Evolutionary conservation across 2,329 filamentous ascomycete species (phyloP).

Genomic region (Fonsecaea monophora): DNA sequence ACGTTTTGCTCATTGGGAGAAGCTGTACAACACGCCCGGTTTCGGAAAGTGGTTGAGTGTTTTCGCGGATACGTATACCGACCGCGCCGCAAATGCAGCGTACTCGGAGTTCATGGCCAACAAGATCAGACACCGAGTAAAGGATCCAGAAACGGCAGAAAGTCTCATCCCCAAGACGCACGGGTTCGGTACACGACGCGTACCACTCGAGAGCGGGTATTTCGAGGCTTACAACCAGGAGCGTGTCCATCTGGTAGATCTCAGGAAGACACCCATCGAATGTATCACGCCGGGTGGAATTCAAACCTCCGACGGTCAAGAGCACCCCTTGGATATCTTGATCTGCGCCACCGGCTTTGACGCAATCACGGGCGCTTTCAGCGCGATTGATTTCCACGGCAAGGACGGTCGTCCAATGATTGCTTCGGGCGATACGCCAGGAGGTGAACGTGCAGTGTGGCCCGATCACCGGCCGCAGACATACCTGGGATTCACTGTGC

Average conservation of each 20-base stretch:
- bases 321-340: conserved; percentile 5
- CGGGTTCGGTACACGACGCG: conserved; percentile 61
- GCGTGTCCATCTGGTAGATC: conserved; percentile 55
- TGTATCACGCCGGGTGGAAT: conserved; percentile 33
- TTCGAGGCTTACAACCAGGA: conserved; percentile 57
- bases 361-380: conserved; percentile 39
- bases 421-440: conserved; percentile 44
- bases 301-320: conserved; percentile 36
- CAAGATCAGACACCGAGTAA: conserved; percentile 59
- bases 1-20: conserved; percentile 53
- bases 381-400: conserved; percentile 48
- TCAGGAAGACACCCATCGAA: conserved; percentile 52
- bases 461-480: conserved; percentile 1
- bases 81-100: conserved; percentile 55
- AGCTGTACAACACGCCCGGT: conserved; percentile 58
- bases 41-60: conserved; percentile 59
- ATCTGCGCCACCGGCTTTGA: conserved; percentile 47
- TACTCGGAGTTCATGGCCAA: conserved; percentile 62
- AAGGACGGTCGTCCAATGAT: conserved; percentile 46
- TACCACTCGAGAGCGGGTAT: conserved; percentile 56
- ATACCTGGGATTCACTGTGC: conserved; percentile 40
- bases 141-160: conserved; percentile 57
- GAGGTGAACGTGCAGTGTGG: conserved; percentile 46
- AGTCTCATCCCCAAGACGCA: conserved; percentile 61
- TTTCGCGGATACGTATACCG: conserved; percentile 59